These are phyloP conservation scores for Eragrostis tef DNA, from an alignment of 202 grass and related monocot genomes.

Conservation along the genomic window DNA sequence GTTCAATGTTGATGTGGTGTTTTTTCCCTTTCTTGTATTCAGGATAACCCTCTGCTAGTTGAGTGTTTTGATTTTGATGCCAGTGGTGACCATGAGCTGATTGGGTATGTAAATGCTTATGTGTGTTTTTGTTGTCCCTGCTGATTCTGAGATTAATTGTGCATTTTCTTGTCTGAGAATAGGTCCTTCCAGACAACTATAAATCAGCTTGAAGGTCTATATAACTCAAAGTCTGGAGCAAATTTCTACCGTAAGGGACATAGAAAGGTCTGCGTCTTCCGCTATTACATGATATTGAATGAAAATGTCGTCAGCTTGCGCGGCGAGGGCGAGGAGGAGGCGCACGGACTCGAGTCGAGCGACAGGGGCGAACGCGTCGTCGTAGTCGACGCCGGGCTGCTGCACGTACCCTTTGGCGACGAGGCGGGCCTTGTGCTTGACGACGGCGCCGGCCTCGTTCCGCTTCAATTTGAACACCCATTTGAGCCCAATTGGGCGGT, in stretches of 20 bases:
- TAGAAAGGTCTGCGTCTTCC: conserved; percentile 57
- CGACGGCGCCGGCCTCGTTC: too few relatives aligned
- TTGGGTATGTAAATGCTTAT: conserved; percentile 68
- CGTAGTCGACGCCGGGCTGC: too few relatives aligned
- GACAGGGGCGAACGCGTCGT: too few relatives aligned
- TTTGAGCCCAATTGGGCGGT: too few relatives aligned
- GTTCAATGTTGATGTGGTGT: too few relatives aligned
- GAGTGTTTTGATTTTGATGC: conserved; percentile 88
- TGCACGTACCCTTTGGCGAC: too few relatives aligned
- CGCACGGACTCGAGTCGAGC: too few relatives aligned
- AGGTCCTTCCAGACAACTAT: conserved; percentile 77
- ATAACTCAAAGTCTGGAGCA: conserved; percentile 68
- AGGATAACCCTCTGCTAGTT: too few relatives aligned
- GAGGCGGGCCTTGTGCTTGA: too few relatives aligned
- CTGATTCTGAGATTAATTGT: conserved; percentile 41
- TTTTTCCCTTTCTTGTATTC: too few relatives aligned
- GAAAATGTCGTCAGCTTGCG: not conserved
- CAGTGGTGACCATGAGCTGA: conserved; percentile 73
- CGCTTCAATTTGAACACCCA: too few relatives aligned
- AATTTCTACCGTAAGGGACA: conserved; percentile 68
- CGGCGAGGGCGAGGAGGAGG: too few relatives aligned
- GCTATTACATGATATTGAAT: conserved; percentile 3
- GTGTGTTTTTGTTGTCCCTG: conserved; percentile 28
- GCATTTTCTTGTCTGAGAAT: conserved; percentile 47
- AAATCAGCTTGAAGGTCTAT: conserved; percentile 66